Percentiles rank a stretch among this genome's conserved stretches.
Conservation (phyloP, 2,329 filamentous ascomycete species). For the Setomelanomma holmii region DNA sequence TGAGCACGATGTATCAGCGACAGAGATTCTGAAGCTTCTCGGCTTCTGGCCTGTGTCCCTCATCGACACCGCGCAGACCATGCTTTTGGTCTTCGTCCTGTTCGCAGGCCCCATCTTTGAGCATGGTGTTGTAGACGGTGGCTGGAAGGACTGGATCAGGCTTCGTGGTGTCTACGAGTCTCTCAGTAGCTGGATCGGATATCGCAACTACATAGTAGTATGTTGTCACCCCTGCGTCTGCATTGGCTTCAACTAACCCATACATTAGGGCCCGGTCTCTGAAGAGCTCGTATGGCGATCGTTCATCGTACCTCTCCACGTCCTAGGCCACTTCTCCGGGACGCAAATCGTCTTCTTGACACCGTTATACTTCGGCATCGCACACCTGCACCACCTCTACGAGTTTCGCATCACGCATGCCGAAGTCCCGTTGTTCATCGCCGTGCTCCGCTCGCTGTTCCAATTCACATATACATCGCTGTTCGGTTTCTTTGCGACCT, state of each 20-base stretch:
- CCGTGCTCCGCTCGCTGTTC: slow-evolving; percentile 75
- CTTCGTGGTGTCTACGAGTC: slow-evolving; percentile 62
- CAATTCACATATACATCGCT: slow-evolving; percentile 91
- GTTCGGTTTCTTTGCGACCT: slow-evolving; percentile 93
- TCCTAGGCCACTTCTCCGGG: slow-evolving; percentile 65
- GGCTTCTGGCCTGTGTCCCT: slow-evolving; percentile 81
- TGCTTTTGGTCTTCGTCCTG: slow-evolving; percentile 77
- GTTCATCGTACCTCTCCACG: slow-evolving; percentile 80
- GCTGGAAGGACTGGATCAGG: slow-evolving; percentile 69
- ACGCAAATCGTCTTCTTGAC: slow-evolving; percentile 76
- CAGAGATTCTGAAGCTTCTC: slow-evolving; percentile 70
- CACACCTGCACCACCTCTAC: slow-evolving; percentile 95
- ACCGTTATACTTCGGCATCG: slow-evolving; percentile 89
- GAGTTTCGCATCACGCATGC: slow-evolving; percentile 87
- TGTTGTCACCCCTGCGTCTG: too few species aligned
- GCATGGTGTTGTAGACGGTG: slow-evolving; percentile 72
- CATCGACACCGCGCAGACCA: slow-evolving; percentile 66
- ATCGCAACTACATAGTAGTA: slow-evolving; percentile 87
- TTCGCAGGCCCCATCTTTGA: slow-evolving; percentile 89
- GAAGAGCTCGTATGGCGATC: slow-evolving; percentile 96
- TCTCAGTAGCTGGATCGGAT: slow-evolving; percentile 77
- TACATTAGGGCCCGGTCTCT: slow-evolving; percentile 72
- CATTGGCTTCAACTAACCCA: slow-evolving; percentile 16
- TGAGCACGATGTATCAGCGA: slow-evolving; percentile 57
- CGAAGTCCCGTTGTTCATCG: slow-evolving; percentile 66